Base-by-base conservation (phyloP, 192 early-diverging fungal genomes). In the Phlyctochytrium arcticum region DNA sequence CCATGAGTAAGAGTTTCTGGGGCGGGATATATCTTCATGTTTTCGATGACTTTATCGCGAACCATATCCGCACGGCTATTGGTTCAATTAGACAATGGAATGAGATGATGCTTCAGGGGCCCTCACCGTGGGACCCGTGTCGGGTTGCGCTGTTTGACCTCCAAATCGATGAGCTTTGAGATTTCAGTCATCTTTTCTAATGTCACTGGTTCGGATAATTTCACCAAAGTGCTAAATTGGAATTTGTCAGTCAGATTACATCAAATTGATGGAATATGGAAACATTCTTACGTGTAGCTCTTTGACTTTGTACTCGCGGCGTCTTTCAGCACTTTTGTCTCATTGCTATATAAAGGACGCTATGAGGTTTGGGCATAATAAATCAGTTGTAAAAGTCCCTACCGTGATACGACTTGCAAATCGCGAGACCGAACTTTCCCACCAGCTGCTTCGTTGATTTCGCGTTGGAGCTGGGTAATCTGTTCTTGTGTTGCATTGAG, bases 271-370 rank as follows among this genome's bases (percentile, higher is more conserved):
- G 42, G 21, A 2, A 44, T 12, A 42, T 42, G 9, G 39, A 42
- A 42, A 44, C 15, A 12, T 24, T 54, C 67, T 9, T 57, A 74
- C 68, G 46, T 34, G 55, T 82, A 79, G 17, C 72, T 69, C 65
- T 82, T 82, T 36, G 39, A 67, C 54, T 82, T 82, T 10, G 74
- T 79, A n/a, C 57, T 27, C 10, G 75, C 77, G 3, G 74, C 67
- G 54, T 78, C 73, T 53, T 79, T 78, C 42, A 82, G 10, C 12
- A 64, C 21, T 23, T 62, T 72, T 3, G 75, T 82, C 8, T 55
- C 54, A 12, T 79, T 63, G 50, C 69, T 79, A 6, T 47, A 9
- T 36, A 12, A 26, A 54, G 31, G 6, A 19, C 35, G 32, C 3
- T 34, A 17, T 2, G 1, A 17, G 2, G 10, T 26, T 8, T 24